Evolutionary conservation across 352 stramenopile genomes (phyloP), one percentile per base, ranked within the genome.

Genomic region (Pythium phragmitis): DNA sequence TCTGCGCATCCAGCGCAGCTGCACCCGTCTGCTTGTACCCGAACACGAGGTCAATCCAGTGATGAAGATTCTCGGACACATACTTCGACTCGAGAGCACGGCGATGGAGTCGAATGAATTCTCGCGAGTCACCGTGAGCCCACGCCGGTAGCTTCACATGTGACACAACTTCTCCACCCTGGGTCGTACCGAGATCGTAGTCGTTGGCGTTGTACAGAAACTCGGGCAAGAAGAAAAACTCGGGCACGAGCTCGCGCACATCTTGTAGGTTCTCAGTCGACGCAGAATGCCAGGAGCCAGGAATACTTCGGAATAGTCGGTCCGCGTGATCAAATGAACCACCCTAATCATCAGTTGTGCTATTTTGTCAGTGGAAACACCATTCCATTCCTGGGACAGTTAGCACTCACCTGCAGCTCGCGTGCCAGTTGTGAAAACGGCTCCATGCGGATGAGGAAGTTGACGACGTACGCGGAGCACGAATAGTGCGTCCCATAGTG

Each of bases 11-110:
- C 21, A 98, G 88, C 1, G 96, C 96, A 26, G 89, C 85, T 37
- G 80, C 67, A 2, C 97, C 97, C 23, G 96, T 95, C 73, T 99
- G 96, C 57, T 98, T 98, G 60, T 74, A 89, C 11, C 97, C 98
- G 78, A 99, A 99, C 8, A 99, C 93, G 13, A 99, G 75, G 75
- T 99, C 97, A 63, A 99, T 98, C 97, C 97, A 99, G 60, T 97
- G 79, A 53, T 98, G 94, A n/a, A 99, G 68, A 76, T 98, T 92
- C 60, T 96, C 83, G 2, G 94, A 98, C 19, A 98, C 97, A 63
- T 98, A 92, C 61, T 98, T 96, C 51, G 89, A 98, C 70, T 99
- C 96, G 4, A 99, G 82, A 7, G 97, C 97, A 28, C 84, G 83
- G n/a, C 97, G 87, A 71, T 98, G 96, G 0, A 98, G 73, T 28